A percentile compares a stretch with the other conserved stretches of the same genome.
Evolutionary conservation across 2,329 filamentous ascomycete genomes (phyloP).

Genomic region (Sporothrix dimorphospora): DNA sequence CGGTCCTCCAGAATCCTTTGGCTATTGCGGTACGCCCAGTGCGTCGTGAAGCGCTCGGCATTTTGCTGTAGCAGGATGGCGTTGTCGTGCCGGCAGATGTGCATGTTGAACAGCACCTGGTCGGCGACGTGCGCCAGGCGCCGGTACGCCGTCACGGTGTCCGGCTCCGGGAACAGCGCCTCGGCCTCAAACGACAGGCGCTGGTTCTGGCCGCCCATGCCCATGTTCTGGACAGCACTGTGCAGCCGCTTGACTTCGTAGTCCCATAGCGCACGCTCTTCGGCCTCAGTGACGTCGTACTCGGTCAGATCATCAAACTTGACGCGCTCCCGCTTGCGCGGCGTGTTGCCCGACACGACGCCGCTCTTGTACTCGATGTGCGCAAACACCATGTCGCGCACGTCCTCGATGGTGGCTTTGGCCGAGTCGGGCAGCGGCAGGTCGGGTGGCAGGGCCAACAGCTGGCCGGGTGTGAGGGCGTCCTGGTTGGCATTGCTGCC

Average conservation of each 20-base stretch:
- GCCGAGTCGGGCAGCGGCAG: conserved; percentile 13
- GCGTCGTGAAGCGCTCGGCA: background rate
- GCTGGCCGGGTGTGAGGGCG: conserved; percentile 3
- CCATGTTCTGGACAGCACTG: conserved; percentile 14
- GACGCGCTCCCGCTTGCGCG: conserved; percentile 18
- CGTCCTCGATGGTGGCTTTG: background rate
- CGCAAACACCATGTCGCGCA: conserved; percentile 12
- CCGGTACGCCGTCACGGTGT: conserved; percentile 16
- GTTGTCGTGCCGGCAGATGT: conserved; percentile 27
- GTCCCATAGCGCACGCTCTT: conserved; percentile 21
- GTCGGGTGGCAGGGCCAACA: conserved; percentile 20
- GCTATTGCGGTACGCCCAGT: conserved; percentile 21
- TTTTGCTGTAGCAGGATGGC: conserved; percentile 9
- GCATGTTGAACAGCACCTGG: conserved; percentile 25
- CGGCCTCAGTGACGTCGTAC: conserved; percentile 24
- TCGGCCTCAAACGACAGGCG: conserved; percentile 5
- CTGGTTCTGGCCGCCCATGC: background rate
- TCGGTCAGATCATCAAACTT: conserved; percentile 23
- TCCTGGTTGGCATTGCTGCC: conserved; percentile 18
- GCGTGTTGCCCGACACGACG: conserved; percentile 19
- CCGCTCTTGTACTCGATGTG: conserved; percentile 24
- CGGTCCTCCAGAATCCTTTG: conserved; percentile 22
- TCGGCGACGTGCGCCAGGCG: conserved; percentile 15
- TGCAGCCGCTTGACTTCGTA: conserved; percentile 19
- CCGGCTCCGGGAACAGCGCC: conserved; percentile 15